Percentiles rank a stretch among this genome's conserved stretches.
phyloP scores from a whole-genome alignment of 129 eudicot species.

The Artemisia tridentata region DNA sequence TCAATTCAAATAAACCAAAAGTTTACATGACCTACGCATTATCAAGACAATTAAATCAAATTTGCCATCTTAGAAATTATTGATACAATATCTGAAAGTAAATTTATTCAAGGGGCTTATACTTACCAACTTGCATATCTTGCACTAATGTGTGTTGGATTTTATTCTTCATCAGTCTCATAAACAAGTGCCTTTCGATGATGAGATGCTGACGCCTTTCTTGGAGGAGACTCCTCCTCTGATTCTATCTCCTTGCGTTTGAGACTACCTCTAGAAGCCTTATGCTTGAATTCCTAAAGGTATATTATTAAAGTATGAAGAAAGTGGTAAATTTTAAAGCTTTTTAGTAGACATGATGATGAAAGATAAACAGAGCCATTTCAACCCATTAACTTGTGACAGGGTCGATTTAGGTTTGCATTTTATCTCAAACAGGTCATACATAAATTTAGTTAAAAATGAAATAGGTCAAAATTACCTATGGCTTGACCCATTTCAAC shows the following conservation, averaged over 20 bases:
- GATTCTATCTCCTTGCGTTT: slow-evolving; percentile 87
- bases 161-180: slow-evolving; percentile 87
- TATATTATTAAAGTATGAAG: background rate
- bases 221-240: slow-evolving; percentile 82
- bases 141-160: slow-evolving; percentile 11
- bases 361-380: background rate
- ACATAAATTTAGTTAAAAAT: no score
- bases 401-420: no score
- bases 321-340: background rate
- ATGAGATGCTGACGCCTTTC: slow-evolving; percentile 57
- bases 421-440: no score
- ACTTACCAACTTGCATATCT: slow-evolving; percentile 29
- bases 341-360: background rate
- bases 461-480: no score
- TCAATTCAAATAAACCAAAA: background rate
- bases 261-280: slow-evolving; percentile 50
- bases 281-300: slow-evolving; percentile 72
- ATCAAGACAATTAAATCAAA: slow-evolving; percentile 2
- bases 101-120: background rate
- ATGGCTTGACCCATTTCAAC: no score
- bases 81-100: slow-evolving; percentile 5
- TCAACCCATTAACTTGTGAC: no score
- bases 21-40: background rate
- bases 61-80: background rate
- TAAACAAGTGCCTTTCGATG: slow-evolving; percentile 85